Conservation (phyloP, 441 rosid species). For the Jatropha multifida region DNA sequence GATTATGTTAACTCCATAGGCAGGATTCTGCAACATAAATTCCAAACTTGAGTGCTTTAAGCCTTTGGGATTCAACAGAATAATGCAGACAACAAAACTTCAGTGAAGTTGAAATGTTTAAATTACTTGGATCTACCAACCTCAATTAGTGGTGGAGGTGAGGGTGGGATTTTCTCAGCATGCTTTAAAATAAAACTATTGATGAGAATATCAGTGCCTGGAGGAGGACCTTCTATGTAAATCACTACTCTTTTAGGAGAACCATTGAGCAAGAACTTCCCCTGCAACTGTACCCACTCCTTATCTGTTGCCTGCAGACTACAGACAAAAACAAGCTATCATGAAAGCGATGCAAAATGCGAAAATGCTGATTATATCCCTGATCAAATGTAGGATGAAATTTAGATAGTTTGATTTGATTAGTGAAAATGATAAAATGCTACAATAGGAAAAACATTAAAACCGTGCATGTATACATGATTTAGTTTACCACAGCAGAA, state of each 20-base stretch:
- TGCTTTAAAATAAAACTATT: conserved; percentile 64
- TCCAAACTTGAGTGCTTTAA: conserved; percentile 1
- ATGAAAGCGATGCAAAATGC: conserved; percentile 1
- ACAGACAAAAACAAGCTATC: conserved; percentile 8
- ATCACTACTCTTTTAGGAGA: conserved; percentile 61
- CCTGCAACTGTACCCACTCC: conserved; percentile 74
- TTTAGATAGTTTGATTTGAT: neutral
- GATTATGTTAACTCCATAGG: conserved; percentile 63
- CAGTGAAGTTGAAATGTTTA: neutral
- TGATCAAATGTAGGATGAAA: neutral
- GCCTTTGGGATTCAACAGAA: conserved; percentile 2
- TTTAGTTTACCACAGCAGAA: neutral
- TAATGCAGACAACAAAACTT: conserved; percentile 9
- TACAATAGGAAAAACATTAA: neutral
- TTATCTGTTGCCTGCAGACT: conserved; percentile 80
- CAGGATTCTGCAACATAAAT: conserved; percentile 51
- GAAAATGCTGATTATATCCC: neutral
- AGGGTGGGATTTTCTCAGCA: conserved; percentile 64
- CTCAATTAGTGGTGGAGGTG: conserved; percentile 63
- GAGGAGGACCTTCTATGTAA: conserved; percentile 88
- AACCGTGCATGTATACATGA: neutral
- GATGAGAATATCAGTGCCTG: conserved; percentile 80
- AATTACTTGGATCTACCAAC: conserved; percentile 34
- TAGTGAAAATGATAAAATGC: neutral
- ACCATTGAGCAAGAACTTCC: conserved; percentile 78